phyloP scores from a whole-genome alignment of 768 basidiomycete genomes.

The Auricularia cornea region DNA sequence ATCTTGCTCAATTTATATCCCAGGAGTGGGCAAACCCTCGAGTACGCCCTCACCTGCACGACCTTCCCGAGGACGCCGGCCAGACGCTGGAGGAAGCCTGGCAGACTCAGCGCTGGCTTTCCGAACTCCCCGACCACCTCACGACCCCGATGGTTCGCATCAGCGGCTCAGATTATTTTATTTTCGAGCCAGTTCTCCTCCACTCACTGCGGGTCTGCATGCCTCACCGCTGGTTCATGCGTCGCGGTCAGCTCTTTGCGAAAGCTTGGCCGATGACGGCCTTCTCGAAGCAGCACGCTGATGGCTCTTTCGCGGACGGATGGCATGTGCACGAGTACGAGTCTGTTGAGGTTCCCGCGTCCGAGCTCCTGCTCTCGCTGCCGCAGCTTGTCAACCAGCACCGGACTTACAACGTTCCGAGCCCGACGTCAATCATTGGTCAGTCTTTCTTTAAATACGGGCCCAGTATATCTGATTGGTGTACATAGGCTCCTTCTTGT shows the following conservation, averaged over 20 bases:
- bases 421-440: no score
- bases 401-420: no score
- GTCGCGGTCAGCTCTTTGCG: not conserved
- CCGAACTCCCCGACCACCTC: constrained; percentile 17
- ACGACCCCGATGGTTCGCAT: constrained; percentile 23
- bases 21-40: constrained; percentile 32
- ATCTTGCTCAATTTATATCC: not conserved
- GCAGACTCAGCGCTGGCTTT: constrained; percentile 21
- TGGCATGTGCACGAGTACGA: not conserved
- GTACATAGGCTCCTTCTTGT: no score
- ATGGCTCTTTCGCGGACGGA: not conserved
- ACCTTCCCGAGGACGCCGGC: constrained; percentile 29
- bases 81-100: constrained; percentile 14
- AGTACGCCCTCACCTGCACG: constrained; percentile 22
- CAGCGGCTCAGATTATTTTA: constrained; percentile 18
- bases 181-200: constrained; percentile 21
- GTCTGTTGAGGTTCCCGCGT: not conserved
- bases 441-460: no score
- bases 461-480: no score
- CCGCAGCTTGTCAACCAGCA: no score
- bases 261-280: not conserved
- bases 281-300: not conserved
- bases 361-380: no score
- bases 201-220: constrained; percentile 11
- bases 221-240: constrained; percentile 20